Evolutionary conservation across 495 filamentous ascomycete species (phyloP).

Genomic region (Neurospora pannonica): DNA sequence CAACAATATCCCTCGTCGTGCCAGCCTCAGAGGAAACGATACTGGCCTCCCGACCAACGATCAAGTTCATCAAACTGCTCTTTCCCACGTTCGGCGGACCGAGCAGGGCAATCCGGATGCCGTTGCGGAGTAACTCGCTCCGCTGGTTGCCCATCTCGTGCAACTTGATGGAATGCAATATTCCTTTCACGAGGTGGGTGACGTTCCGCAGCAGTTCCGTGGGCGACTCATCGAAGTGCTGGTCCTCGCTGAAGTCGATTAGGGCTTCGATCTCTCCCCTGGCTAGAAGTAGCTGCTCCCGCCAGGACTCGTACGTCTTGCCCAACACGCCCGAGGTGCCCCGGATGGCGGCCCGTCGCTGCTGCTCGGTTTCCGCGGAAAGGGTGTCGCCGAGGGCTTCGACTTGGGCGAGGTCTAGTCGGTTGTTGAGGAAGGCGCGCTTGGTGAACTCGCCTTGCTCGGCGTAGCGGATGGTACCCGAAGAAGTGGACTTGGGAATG

Average conservation of each 20-base stretch:
- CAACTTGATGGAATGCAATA: slow-evolving; percentile 51
- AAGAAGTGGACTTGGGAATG: slow-evolving; percentile 40
- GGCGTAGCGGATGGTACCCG: slow-evolving; percentile 62
- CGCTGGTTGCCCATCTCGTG: slow-evolving; percentile 69
- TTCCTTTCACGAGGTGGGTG: slow-evolving; percentile 45
- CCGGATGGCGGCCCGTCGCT: slow-evolving; percentile 74
- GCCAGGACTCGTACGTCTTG: slow-evolving; percentile 79
- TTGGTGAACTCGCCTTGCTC: slow-evolving; percentile 94
- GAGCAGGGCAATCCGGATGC: slow-evolving; percentile 75
- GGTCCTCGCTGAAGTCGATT: slow-evolving; percentile 95
- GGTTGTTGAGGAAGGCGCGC: slow-evolving; percentile 80
- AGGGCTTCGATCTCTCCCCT: slow-evolving; percentile 88
- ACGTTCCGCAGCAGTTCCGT: slow-evolving; percentile 60
- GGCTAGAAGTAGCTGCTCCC: slow-evolving; percentile 64
- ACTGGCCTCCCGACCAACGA: slow-evolving; percentile 88
- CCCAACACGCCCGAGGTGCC: slow-evolving; percentile 62
- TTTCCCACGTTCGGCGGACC: slow-evolving; percentile 95
- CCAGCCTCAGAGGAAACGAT: slow-evolving; percentile 90
- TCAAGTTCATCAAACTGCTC: slow-evolving; percentile 80
- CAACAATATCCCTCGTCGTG: slow-evolving; percentile 88
- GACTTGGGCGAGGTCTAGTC: slow-evolving; percentile 84
- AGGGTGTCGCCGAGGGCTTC: slow-evolving; percentile 84
- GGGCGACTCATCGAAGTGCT: slow-evolving; percentile 89
- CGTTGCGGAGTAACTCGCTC: slow-evolving; percentile 76
- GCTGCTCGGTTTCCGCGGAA: slow-evolving; percentile 84